These are phyloP conservation scores for Penstemon barbatus DNA, from an alignment of 257 asterid species.

Conservation along the genomic window DNA sequence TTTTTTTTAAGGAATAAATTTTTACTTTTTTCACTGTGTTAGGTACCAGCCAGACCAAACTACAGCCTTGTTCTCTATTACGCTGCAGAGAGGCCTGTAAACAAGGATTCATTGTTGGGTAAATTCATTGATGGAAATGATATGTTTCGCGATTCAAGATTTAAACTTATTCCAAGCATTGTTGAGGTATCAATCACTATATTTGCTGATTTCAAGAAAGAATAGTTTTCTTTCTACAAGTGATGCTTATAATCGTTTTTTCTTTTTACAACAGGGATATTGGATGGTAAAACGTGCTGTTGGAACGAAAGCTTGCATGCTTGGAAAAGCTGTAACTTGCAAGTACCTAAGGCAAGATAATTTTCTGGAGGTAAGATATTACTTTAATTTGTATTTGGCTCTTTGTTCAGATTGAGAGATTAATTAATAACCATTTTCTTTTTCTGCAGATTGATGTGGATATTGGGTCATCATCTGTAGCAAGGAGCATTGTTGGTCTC, in stretches of 20 bases:
- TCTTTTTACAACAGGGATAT: slow-evolving; percentile 63
- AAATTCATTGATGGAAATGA: slow-evolving; percentile 87
- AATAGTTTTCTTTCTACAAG: neutral
- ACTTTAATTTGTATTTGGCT: slow-evolving; percentile 5
- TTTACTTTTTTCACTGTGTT: slow-evolving; percentile 33
- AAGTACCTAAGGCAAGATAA: slow-evolving; percentile 89
- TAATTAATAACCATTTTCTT: too few species aligned
- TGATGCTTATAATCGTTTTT: slow-evolving; percentile 13
- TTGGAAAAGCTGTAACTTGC: slow-evolving; percentile 97
- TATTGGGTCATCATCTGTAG: slow-evolving; percentile 98
- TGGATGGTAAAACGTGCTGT: slow-evolving; percentile 99
- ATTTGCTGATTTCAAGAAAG: neutral
- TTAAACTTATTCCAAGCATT: slow-evolving; percentile 97
- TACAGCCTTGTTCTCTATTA: slow-evolving; percentile 92
- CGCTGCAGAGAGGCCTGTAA: slow-evolving; percentile 89
- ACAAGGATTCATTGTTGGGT: slow-evolving; percentile 70
- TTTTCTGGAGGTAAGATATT: slow-evolving; percentile 81
- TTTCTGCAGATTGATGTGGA: slow-evolving; percentile 87
- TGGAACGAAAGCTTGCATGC: slow-evolving; percentile 95
- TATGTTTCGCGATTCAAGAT: slow-evolving; percentile 87
- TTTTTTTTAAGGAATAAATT: too few species aligned
- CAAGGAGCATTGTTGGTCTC: slow-evolving; percentile 88
- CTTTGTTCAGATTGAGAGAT: neutral
- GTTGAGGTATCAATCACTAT: slow-evolving; percentile 57
- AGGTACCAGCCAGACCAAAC: slow-evolving; percentile 98